Base-by-base conservation (phyloP, 1,139 yeast genomes). In the Taphrina flavorubra region DNA sequence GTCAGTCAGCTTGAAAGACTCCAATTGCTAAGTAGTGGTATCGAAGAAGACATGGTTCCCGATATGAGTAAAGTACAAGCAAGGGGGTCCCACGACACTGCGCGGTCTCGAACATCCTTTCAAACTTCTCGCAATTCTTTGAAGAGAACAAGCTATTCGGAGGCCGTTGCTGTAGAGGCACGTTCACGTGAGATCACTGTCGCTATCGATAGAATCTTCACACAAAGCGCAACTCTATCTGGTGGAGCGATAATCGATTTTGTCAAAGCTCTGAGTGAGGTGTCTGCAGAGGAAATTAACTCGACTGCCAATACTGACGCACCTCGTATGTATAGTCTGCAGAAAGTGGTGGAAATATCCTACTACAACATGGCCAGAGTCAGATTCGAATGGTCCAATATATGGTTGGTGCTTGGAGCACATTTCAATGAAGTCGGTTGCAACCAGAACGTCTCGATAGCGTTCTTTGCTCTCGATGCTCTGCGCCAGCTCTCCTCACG, bases 351-450 rank as follows among this genome's bases (percentile, higher is more conserved):
- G 64, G 99, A 95, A 78, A 96, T 95, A 60, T 92, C 98, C 78
- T 94, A 94, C 78, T 95, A 95, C 80, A 95, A 95, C 77, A 94
- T 95, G 98, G 87, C 87, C 69, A 89, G 99, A 81, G 92, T 95
- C 74, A 87, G 97, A 77, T 87, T 95, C 72, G 97, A 95, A 79
- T 95, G 99, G 98, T 86, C 97, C 8, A 96, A 91, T 70, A 82
- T 95, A 70, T 95, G 99, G 99, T 85, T 89, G 7, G 88, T 90
- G 13, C 89, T 95, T 89, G 97, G 97, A 13, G 90, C 86, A 72
- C 90, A 92, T 56, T 94, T 95, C 79, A 90, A 91, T 73, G 84
- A 70, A 59, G 94, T 92, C 72, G 96, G 97, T 1, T 88, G 96
- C 72, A 90, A 90, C 75, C 79, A 84, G 64, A 94, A 92, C 75